A percentile compares a stretch with the other conserved stretches of the same genome.
phyloP scores from a whole-genome alignment of 306 rosid genomes.

The Fragaria nilgerrensis region DNA sequence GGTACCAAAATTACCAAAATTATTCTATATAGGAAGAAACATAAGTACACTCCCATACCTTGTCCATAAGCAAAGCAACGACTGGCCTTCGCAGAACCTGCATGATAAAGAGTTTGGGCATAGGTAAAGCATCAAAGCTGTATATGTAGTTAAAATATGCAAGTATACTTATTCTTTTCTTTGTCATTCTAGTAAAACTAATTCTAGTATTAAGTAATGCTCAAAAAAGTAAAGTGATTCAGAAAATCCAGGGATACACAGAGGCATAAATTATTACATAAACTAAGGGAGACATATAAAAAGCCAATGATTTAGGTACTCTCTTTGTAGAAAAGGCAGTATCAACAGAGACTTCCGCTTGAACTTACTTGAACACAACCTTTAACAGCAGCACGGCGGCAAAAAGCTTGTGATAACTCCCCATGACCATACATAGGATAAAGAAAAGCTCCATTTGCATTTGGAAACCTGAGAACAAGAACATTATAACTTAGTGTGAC shows the following conservation, averaged over 20 bases:
- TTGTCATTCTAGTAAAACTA: neutral
- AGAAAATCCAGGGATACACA: too few relatives aligned
- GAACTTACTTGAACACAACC: slow-evolving; percentile 90
- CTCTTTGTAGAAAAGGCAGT: neutral
- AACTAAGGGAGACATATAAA: neutral
- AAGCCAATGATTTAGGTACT: neutral
- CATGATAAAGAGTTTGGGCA: slow-evolving; percentile 25
- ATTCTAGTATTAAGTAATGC: neutral
- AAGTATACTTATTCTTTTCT: neutral
- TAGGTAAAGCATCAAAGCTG: slow-evolving; percentile 25
- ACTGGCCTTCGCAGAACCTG: slow-evolving; percentile 95
- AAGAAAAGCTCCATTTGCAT: slow-evolving; percentile 77
- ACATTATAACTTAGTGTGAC: neutral
- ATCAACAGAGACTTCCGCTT: slow-evolving; percentile 12
- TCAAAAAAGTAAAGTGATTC: neutral
- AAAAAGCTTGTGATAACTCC: slow-evolving; percentile 85
- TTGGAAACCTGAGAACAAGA: slow-evolving; percentile 53
- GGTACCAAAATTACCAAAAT: slow-evolving; percentile 14
- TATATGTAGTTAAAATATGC: neutral
- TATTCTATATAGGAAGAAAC: slow-evolving; percentile 6
- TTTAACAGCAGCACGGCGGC: slow-evolving; percentile 95
- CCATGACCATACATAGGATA: slow-evolving; percentile 91
- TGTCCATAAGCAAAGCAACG: slow-evolving; percentile 62
- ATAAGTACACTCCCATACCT: slow-evolving; percentile 44
- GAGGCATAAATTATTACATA: neutral